A percentile compares a stretch with the other conserved stretches of the same genome.
phyloP scores from a whole-genome alignment of 805 yeast species.

The Starmerella floris region DNA sequence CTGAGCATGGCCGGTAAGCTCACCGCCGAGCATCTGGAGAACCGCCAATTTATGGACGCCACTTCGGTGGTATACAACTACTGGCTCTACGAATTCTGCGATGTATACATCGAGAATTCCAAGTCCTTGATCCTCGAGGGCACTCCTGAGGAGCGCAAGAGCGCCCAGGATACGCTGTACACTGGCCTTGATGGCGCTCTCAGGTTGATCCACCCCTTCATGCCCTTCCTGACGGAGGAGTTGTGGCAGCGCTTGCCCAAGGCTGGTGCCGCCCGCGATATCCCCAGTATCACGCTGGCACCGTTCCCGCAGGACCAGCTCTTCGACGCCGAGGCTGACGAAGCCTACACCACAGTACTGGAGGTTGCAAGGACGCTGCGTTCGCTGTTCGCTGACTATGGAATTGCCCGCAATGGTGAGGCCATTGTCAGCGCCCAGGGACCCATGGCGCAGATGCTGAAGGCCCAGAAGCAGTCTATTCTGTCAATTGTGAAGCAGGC shows the following conservation, averaged over 20 bases:
- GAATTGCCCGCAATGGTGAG: constrained; percentile 75
- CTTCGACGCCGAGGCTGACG: constrained; percentile 50
- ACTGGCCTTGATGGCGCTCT: constrained; percentile 85
- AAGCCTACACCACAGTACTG: constrained; percentile 71
- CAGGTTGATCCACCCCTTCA: constrained; percentile 88
- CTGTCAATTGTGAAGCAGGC: constrained; percentile 87
- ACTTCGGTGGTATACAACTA: constrained; percentile 80
- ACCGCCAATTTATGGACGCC: constrained; percentile 77
- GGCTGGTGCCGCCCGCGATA: constrained; percentile 48
- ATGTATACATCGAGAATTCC: constrained; percentile 95
- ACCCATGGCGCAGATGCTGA: constrained; percentile 39
- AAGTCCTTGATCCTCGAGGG: constrained; percentile 89
- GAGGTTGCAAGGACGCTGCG: constrained; percentile 83
- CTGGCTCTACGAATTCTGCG: constrained; percentile 93
- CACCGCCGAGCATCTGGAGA: constrained; percentile 55
- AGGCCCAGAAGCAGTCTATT: constrained; percentile 70
- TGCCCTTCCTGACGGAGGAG: constrained; percentile 96
- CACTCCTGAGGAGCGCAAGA: constrained; percentile 62
- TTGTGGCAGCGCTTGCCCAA: constrained; percentile 98
- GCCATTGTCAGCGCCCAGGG: constrained; percentile 64
- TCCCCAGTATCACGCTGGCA: constrained; percentile 65
- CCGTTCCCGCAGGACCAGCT: constrained; percentile 56
- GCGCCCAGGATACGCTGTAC: constrained; percentile 90
- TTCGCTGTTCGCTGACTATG: constrained; percentile 81
- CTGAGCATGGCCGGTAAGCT: constrained; percentile 54